Conservation (phyloP, 129 eudicot genomes). For the carrot (Daucus carota) region DNA sequence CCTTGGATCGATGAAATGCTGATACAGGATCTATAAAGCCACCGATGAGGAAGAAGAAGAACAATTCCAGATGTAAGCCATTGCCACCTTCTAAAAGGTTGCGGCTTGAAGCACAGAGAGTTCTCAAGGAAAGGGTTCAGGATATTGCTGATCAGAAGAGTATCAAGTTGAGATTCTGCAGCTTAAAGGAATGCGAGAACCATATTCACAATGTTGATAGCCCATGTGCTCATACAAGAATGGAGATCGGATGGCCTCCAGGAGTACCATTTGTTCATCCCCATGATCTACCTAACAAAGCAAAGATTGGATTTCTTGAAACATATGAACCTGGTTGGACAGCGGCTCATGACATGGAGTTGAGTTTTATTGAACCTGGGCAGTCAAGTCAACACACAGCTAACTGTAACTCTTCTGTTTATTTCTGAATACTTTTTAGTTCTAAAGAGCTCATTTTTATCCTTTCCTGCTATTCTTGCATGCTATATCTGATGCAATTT, state of each 20-base stretch:
- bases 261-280: constrained; percentile 99
- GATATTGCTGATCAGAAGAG: constrained; percentile 97
- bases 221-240: constrained; percentile 61
- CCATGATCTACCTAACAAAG: constrained; percentile 97
- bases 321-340: constrained; percentile 99
- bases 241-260: constrained; percentile 74
- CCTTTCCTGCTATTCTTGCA: background rate
- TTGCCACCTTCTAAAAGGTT: constrained; percentile 94
- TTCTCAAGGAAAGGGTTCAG: constrained; percentile 93
- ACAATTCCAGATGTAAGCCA: constrained; percentile 58
- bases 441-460: background rate
- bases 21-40: constrained; percentile 94
- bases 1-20: constrained; percentile 83
- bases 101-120: constrained; percentile 84
- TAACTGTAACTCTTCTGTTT: constrained; percentile 23
- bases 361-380: constrained; percentile 55
- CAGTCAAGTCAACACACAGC: constrained; percentile 49
- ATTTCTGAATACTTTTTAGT: background rate
- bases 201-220: constrained; percentile 80
- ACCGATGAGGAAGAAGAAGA: constrained; percentile 59
- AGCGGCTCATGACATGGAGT: constrained; percentile 79
- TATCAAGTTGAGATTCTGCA: constrained; percentile 84
- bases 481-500: background rate
- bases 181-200: constrained; percentile 82
- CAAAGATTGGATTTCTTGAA: constrained; percentile 93